Conservation (phyloP, 768 basidiomycete genomes). For the Leccinum rimulosum region DNA sequence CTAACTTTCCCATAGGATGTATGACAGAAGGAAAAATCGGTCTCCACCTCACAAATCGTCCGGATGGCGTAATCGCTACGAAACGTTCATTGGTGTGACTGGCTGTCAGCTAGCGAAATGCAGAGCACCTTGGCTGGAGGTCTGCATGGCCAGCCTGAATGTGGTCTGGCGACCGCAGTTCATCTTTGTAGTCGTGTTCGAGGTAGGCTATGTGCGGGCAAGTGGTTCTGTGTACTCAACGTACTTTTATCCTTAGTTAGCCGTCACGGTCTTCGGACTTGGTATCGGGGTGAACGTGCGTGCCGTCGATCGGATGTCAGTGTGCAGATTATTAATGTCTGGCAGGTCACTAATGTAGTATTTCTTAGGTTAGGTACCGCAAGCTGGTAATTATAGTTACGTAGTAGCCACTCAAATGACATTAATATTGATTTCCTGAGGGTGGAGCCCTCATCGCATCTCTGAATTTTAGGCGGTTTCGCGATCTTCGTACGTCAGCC, state of each 20-base stretch:
- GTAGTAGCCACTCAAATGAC: too few species aligned
- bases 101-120: conserved; percentile 45
- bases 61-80: conserved; percentile 39
- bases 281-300: conserved; percentile 44
- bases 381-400: too few species aligned
- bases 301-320: not conserved
- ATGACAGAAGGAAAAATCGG: conserved; percentile 42
- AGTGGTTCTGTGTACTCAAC: not conserved
- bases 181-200: too few species aligned
- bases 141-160: conserved; percentile 32
- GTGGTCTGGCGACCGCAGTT: conserved; percentile 53
- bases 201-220: conserved; percentile 22
- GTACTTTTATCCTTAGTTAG: conserved; percentile 24
- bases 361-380: too few species aligned
- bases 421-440: too few species aligned
- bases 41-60: conserved; percentile 26
- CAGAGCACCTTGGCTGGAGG: conserved; percentile 39
- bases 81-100: conserved; percentile 50
- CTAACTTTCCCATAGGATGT: conserved; percentile 35
- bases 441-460: too few species aligned
- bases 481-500: too few species aligned
- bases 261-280: conserved; percentile 52
- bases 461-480: too few species aligned
- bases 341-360: conserved; percentile 51
- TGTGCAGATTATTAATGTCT: too few species aligned